Base-by-base conservation (phyloP, 768 basidiomycete species). In the Suillus decipiens region DNA sequence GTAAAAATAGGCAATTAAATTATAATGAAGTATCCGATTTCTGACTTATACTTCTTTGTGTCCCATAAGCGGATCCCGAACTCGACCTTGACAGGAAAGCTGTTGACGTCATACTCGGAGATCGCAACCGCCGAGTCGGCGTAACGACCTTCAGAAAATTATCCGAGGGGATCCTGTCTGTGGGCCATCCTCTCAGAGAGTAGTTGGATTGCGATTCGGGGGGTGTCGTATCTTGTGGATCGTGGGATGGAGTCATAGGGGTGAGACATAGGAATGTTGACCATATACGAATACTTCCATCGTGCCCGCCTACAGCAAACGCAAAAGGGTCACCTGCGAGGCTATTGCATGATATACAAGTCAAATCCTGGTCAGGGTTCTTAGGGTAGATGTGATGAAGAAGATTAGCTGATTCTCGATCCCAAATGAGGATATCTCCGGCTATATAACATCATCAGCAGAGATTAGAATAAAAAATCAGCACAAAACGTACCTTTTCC, bases 361-460 rank as follows among this genome's bases (percentile, higher is more conserved):
- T 93, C 61, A 93, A 70, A 69, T 92, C 90, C 28, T 88, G 56
- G 6, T 85, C 83, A 39, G 84, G 81, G 22, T 77, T 78, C 69
- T 86, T 88, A 36, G 86, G 82, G 11, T 82, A 85, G 67, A 94
- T 81, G 66, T 87, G 83, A 65, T 92, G 90, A 3, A 94, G 78
- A 1, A 91, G 77, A 6, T 85, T 81, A 6, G 84, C 92, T 15
- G 89, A 89, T 74, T 93, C 90, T 65, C 87, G 84, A 69, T 94
- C 92, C 92, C 92, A 94, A 17, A 93, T 90, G 68, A 90, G 88
- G 24, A 94, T 87, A 68, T 93, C 89, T 5, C 92, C 92, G 64
- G 84, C 92, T 92, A 64, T 31, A 34, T 47, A 48, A 31, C 45
- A 60, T 22, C 14, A 43, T 68, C 22, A 14, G 58, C 61, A 15